Conservation (phyloP, 2,329 filamentous ascomycete species). For the Emergomyces orientalis region DNA sequence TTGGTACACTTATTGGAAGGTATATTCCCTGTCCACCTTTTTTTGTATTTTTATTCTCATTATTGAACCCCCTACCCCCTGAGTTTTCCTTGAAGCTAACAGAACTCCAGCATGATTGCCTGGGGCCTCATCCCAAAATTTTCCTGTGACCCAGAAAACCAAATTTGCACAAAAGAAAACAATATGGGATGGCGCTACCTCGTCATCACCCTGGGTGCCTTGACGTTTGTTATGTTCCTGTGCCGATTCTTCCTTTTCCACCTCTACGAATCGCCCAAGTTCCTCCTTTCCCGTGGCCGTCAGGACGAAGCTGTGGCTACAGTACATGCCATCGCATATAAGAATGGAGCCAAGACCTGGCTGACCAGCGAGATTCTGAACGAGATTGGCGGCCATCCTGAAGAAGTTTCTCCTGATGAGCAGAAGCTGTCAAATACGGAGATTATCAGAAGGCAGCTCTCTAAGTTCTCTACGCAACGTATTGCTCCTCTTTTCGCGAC, state of each 20-base stretch:
- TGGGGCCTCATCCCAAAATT: slow-evolving; percentile 68
- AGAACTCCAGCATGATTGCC: slow-evolving; percentile 41
- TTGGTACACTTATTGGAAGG: slow-evolving; percentile 63
- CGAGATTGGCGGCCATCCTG: slow-evolving; percentile 42
- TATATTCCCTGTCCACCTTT: slow-evolving; percentile 12
- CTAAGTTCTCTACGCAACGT: slow-evolving; percentile 57
- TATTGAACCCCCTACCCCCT: neutral
- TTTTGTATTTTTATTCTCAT: neutral
- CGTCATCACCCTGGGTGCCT: slow-evolving; percentile 58
- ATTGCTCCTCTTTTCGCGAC: slow-evolving; percentile 54
- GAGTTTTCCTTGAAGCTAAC: slow-evolving; percentile 6
- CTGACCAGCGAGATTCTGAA: slow-evolving; percentile 62
- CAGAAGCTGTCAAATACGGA: slow-evolving; percentile 36
- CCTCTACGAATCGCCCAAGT: slow-evolving; percentile 79
- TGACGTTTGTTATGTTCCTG: slow-evolving; percentile 69
- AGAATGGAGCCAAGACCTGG: slow-evolving; percentile 62
- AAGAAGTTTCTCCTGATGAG: slow-evolving; percentile 23
- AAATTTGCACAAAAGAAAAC: slow-evolving; percentile 43
- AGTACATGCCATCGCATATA: slow-evolving; percentile 65
- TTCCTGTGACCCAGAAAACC: slow-evolving; percentile 37
- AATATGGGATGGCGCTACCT: slow-evolving; percentile 69
- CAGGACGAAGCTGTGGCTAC: slow-evolving; percentile 72
- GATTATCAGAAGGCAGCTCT: slow-evolving; percentile 52
- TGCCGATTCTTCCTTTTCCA: slow-evolving; percentile 71
- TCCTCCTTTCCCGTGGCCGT: slow-evolving; percentile 63